Conservation (phyloP, 1,284 basidiomycete genomes). For the Trichosporon ovoides region DNA sequence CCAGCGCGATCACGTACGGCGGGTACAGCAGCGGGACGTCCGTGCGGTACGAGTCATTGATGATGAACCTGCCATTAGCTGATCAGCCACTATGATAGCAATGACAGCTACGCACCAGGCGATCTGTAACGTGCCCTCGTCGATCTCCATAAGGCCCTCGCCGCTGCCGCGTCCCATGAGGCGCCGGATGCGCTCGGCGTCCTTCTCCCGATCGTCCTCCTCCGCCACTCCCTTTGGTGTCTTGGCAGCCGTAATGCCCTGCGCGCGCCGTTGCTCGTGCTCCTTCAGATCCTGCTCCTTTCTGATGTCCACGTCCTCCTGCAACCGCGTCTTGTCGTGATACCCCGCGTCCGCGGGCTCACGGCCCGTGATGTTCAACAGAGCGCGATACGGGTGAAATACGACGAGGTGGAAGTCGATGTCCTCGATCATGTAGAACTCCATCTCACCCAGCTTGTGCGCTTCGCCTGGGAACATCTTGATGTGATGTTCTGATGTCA, state of each 20-base stretch:
- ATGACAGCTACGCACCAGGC: slow-evolving; percentile 47
- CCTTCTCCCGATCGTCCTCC: slow-evolving; percentile 29
- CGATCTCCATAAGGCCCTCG: slow-evolving; percentile 49
- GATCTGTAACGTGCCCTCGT: slow-evolving; percentile 52
- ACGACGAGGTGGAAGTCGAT: slow-evolving; percentile 90
- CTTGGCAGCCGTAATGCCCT: slow-evolving; percentile 9
- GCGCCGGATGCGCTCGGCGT: slow-evolving; percentile 35
- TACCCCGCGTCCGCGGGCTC: slow-evolving; percentile 46
- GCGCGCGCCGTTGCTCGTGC: slow-evolving; percentile 22
- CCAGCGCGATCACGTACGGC: slow-evolving; percentile 87
- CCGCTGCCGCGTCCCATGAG: slow-evolving; percentile 45
- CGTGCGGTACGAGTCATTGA: slow-evolving; percentile 93
- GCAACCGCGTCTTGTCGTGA: slow-evolving; percentile 33
- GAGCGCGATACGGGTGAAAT: slow-evolving; percentile 88
- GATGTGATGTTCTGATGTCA: slow-evolving; percentile 57
- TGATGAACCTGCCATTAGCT: slow-evolving; percentile 67
- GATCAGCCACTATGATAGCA: not conserved
- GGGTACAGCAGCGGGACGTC: slow-evolving; percentile 86
- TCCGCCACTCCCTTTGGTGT: slow-evolving; percentile 4
- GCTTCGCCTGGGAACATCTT: slow-evolving; percentile 78
- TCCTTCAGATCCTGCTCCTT: slow-evolving; percentile 26
- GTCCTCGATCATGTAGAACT: slow-evolving; percentile 95
- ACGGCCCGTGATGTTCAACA: slow-evolving; percentile 65
- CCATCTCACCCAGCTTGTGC: slow-evolving; percentile 94
- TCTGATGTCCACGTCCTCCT: slow-evolving; percentile 41